These are phyloP conservation scores for Cladorrhinum sp. DNA, from an alignment of 2,329 filamentous ascomycete genomes.

Conservation along the genomic window DNA sequence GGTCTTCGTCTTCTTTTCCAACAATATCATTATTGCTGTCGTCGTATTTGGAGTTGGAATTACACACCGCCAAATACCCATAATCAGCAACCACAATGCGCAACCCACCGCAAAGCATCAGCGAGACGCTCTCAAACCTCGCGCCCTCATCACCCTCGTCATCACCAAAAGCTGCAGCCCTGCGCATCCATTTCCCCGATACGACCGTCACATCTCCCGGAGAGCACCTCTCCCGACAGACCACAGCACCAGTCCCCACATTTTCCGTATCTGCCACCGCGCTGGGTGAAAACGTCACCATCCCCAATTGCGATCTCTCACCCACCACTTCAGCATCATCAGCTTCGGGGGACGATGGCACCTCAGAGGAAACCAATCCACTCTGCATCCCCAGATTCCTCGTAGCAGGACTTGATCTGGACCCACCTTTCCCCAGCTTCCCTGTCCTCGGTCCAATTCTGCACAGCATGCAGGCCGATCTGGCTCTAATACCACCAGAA, in stretches of 20 bases:
- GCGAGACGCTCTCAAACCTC: constrained; percentile 15
- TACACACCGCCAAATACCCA: background rate
- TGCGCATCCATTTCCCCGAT: constrained; percentile 22
- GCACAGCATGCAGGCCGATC: constrained; percentile 46
- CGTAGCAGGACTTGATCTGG: constrained; percentile 43
- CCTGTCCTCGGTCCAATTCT: constrained; percentile 43
- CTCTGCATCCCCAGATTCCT: constrained; percentile 33
- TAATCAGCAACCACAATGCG: constrained; percentile 16
- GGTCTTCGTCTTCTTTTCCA: background rate
- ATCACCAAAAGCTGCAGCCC: constrained; percentile 1
- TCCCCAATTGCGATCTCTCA: constrained; percentile 23
- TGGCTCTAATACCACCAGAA: constrained; percentile 26
- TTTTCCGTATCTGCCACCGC: constrained; percentile 19
- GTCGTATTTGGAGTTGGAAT: too few species aligned
- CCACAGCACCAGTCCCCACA: constrained; percentile 9
- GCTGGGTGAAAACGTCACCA: constrained; percentile 13
- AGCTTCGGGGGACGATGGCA: background rate
- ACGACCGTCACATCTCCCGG: constrained; percentile 17
- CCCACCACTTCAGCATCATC: constrained; percentile 8
- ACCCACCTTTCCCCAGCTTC: constrained; percentile 44
- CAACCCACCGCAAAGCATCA: constrained; percentile 15
- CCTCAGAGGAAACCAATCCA: background rate
- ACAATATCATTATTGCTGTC: background rate
- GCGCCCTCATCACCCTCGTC: background rate
- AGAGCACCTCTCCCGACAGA: constrained; percentile 7